A percentile compares a stretch with the other conserved stretches of the same genome.
phyloP scores from a whole-genome alignment of 148 eudicot genomes.

The Nepenthes mirabilis region DNA sequence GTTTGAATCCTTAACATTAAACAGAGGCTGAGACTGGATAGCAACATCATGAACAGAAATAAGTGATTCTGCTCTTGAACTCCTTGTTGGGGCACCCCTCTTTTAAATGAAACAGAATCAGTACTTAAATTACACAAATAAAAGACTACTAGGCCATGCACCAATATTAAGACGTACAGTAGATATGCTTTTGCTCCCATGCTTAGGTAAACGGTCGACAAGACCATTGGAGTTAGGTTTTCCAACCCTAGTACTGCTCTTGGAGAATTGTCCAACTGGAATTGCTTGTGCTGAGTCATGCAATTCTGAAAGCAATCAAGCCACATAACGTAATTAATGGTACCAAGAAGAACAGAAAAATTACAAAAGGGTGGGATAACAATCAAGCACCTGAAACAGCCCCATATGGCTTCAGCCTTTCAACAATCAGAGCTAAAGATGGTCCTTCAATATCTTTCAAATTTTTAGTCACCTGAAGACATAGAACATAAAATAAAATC shows the following conservation, averaged over 20 bases:
- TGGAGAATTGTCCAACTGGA: conserved; percentile 35
- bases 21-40: conserved; percentile 75
- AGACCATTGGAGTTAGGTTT: conserved; percentile 39
- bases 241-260: conserved; percentile 37
- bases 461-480: conserved; percentile 67
- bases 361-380: neutral
- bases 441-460: conserved; percentile 90
- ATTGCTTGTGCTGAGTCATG: conserved; percentile 36
- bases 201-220: conserved; percentile 52
- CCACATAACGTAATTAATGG: neutral
- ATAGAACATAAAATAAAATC: conserved; percentile 1
- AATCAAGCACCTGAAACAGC: conserved; percentile 43
- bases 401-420: conserved; percentile 58
- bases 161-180: conserved; percentile 33
- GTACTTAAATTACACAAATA: neutral
- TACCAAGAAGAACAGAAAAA: neutral
- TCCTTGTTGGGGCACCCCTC: conserved; percentile 51
- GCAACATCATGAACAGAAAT: conserved; percentile 79
- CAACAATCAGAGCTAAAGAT: conserved; percentile 66
- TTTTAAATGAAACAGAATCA: conserved; percentile 10
- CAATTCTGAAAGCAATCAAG: conserved; percentile 30
- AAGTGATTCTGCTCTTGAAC: conserved; percentile 63
- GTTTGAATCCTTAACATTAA: conserved; percentile 79
- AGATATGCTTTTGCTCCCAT: conserved; percentile 53
- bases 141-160: neutral